phyloP scores from a whole-genome alignment of 2,329 filamentous ascomycete species.

The Calonectria ilicicola region DNA sequence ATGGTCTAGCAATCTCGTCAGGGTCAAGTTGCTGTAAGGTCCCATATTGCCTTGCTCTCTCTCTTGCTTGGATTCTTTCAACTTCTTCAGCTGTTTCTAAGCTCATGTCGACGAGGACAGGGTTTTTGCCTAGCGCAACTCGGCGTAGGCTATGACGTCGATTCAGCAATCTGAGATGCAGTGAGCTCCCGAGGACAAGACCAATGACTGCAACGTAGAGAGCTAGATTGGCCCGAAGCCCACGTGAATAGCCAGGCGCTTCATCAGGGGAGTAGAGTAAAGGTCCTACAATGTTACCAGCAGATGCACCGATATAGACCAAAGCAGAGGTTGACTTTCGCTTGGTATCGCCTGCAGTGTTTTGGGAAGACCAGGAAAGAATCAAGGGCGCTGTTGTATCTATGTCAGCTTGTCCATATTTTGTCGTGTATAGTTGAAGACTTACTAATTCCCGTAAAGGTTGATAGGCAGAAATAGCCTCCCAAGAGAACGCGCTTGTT shows the following conservation, averaged over 20 bases:
- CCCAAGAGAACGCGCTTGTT: slow-evolving; percentile 64
- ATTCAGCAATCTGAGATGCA: slow-evolving; percentile 67
- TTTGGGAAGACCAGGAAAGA: slow-evolving; percentile 71
- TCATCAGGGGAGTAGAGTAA: slow-evolving; percentile 70
- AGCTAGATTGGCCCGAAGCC: slow-evolving; percentile 69
- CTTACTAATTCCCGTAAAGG: slow-evolving; percentile 61
- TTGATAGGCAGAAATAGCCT: slow-evolving; percentile 69
- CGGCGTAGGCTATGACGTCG: slow-evolving; percentile 64
- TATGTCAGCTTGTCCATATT: slow-evolving; percentile 39
- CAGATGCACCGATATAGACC: slow-evolving; percentile 73
- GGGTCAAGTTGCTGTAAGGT: slow-evolving; percentile 7
- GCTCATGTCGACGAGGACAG: slow-evolving; percentile 68
- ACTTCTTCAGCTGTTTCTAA: slow-evolving; percentile 63
- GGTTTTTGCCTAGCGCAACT: slow-evolving; percentile 69
- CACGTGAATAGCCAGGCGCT: slow-evolving; percentile 56
- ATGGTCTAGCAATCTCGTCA: slow-evolving; percentile 16
- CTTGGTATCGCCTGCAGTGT: slow-evolving; percentile 78
- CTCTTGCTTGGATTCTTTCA: slow-evolving; percentile 49
- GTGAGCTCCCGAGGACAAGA: slow-evolving; percentile 55
- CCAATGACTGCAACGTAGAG: slow-evolving; percentile 71
- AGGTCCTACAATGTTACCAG: slow-evolving; percentile 75
- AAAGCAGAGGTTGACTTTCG: slow-evolving; percentile 74
- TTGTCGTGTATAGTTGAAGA: slow-evolving; percentile 39
- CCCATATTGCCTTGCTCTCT: slow-evolving; percentile 33
- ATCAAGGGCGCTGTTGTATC: slow-evolving; percentile 61